Evolutionary conservation across 2,329 filamentous ascomycete genomes (phyloP).

Genomic region (Fusarium duplospermum): DNA sequence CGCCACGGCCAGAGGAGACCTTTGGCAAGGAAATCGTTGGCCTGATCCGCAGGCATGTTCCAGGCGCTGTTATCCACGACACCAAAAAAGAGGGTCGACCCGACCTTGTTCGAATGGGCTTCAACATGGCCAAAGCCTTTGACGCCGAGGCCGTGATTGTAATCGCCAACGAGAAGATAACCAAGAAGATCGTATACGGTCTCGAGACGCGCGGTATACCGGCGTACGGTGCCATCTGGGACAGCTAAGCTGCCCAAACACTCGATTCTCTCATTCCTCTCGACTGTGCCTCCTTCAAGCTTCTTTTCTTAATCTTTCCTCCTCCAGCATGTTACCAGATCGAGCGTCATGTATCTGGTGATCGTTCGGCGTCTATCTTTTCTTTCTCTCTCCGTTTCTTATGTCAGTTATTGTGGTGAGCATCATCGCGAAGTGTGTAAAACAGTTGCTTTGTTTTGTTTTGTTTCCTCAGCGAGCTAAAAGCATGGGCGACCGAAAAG

Average conservation of each 20-base stretch:
- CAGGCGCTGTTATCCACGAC: conserved; percentile 74
- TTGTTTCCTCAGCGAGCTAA: conserved; percentile 1
- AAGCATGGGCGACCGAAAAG: conserved; percentile 8
- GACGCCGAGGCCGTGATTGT: conserved; percentile 77
- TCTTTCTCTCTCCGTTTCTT: conserved; percentile 3
- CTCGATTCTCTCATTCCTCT: neutral
- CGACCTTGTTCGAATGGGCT: conserved; percentile 63
- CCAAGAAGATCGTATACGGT: conserved; percentile 75
- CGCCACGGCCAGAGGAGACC: conserved; percentile 69
- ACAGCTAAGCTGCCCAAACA: conserved; percentile 53
- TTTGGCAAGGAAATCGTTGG: conserved; percentile 70
- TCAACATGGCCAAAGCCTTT: conserved; percentile 67
- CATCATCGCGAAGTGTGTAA: neutral
- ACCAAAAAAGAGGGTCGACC: conserved; percentile 69
- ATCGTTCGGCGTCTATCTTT: conserved; percentile 1
- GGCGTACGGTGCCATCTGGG: conserved; percentile 81
- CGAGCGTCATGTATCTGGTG: neutral
- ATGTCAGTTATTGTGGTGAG: neutral
- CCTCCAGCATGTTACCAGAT: conserved; percentile 1
- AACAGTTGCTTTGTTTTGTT: neutral
- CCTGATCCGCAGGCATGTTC: conserved; percentile 67
- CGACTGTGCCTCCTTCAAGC: conserved; percentile 5
- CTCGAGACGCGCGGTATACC: conserved; percentile 74
- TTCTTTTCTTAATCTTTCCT: neutral
- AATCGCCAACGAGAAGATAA: conserved; percentile 77